Percentiles rank a stretch among this genome's conserved stretches.
These are phyloP conservation scores for Didymella pinodella DNA, from an alignment of 2,329 filamentous ascomycete genomes.

Conservation along the genomic window DNA sequence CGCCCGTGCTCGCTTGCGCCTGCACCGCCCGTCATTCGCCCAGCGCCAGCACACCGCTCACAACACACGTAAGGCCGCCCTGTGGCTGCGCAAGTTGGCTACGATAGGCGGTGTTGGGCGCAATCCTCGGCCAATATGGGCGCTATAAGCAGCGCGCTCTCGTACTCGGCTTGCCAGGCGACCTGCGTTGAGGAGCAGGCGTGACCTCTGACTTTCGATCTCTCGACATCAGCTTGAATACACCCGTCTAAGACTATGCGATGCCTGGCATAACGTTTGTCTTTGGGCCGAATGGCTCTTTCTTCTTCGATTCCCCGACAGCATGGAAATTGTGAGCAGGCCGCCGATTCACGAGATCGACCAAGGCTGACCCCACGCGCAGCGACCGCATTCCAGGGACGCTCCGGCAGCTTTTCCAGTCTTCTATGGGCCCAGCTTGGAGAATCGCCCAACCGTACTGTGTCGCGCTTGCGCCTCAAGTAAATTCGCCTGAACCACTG, in stretches of 20 bases:
- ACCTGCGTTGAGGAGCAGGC: slow-evolving; percentile 20
- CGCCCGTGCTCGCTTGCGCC: slow-evolving; percentile 11
- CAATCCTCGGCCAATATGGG: slow-evolving; percentile 16
- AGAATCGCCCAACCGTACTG: slow-evolving; percentile 46
- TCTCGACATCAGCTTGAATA: slow-evolving; percentile 7
- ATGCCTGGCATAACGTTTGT: slow-evolving; percentile 48
- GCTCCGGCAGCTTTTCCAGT: slow-evolving; percentile 45
- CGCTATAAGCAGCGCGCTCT: slow-evolving; percentile 19
- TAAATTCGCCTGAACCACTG: slow-evolving; percentile 39
- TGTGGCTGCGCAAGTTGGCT: slow-evolving; percentile 9
- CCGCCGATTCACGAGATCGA: neutral
- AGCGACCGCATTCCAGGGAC: slow-evolving; percentile 46
- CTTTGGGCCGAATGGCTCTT: slow-evolving; percentile 47
- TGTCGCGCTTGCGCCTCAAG: slow-evolving; percentile 43
- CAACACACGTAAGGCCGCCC: slow-evolving; percentile 14
- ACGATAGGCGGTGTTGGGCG: slow-evolving; percentile 23
- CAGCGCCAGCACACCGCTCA: slow-evolving; percentile 4
- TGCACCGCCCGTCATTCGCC: slow-evolving; percentile 12
- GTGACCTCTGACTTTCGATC: neutral
- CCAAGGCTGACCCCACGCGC: slow-evolving; percentile 29
- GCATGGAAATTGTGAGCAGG: slow-evolving; percentile 48
- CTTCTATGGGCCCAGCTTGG: slow-evolving; percentile 44
- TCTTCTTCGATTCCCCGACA: slow-evolving; percentile 49
- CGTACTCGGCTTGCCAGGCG: slow-evolving; percentile 5
- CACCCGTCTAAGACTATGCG: slow-evolving; percentile 24